Conservation (phyloP, 306 rosid species). For the Luffa acutangula region DNA sequence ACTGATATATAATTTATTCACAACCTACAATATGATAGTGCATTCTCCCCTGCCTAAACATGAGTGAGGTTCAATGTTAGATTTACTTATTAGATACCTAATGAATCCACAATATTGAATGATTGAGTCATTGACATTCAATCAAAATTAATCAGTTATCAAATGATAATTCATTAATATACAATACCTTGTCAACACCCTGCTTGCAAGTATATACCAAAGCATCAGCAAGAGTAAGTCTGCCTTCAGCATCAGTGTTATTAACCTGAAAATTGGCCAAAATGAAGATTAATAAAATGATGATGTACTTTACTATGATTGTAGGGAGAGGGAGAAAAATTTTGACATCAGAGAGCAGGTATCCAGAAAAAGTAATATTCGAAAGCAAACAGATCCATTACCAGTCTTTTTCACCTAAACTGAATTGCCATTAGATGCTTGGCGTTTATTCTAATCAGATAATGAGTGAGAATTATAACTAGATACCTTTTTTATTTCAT, state of each 20-base stretch:
- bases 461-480: neutral
- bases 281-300: neutral
- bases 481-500: no score
- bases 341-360: neutral
- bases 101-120: neutral
- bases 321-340: neutral
- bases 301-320: neutral
- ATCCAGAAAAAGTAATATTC: neutral
- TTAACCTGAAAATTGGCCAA: conserved; percentile 48
- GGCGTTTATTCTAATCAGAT: neutral
- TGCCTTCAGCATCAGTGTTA: conserved; percentile 99
- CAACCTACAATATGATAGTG: neutral
- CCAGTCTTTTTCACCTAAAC: neutral
- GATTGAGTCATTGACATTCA: neutral
- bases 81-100: neutral
- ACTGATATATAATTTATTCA: neutral
- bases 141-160: neutral
- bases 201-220: conserved; percentile 92
- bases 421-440: neutral
- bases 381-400: neutral
- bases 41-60: neutral
- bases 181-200: conserved; percentile 84
- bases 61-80: neutral
- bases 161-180: neutral
- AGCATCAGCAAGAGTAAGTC: conserved; percentile 96